Evolutionary conservation across 805 yeast species (phyloP).

Genomic region (Candida jianshihensis): DNA sequence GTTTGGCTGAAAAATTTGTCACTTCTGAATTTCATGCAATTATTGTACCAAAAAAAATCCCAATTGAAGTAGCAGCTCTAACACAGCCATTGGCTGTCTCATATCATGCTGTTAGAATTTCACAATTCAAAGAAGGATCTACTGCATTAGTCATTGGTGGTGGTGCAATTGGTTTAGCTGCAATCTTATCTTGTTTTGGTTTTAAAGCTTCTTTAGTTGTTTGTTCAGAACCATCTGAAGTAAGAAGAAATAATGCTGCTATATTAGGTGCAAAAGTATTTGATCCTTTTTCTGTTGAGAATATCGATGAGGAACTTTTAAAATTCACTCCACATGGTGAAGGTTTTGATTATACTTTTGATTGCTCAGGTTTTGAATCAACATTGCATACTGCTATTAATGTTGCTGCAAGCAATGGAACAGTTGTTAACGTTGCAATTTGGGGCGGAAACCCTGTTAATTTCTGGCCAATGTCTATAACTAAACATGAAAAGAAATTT

Average conservation of each 20-base stretch:
- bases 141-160: slow-evolving; percentile 45
- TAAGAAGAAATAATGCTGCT: slow-evolving; percentile 42
- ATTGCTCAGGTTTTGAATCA: slow-evolving; percentile 47
- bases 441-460: slow-evolving; percentile 48
- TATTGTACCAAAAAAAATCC: slow-evolving; percentile 34
- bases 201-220: slow-evolving; percentile 36
- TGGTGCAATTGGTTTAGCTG: slow-evolving; percentile 49
- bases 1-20: slow-evolving; percentile 43
- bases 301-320: slow-evolving; percentile 31
- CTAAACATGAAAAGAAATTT: slow-evolving; percentile 46
- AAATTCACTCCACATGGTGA: slow-evolving; percentile 32
- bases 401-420: slow-evolving; percentile 46
- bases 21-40: slow-evolving; percentile 33
- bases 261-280: slow-evolving; percentile 40
- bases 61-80: slow-evolving; percentile 42
- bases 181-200: slow-evolving; percentile 44
- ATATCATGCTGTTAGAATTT: slow-evolving; percentile 47
- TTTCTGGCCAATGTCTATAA: slow-evolving; percentile 48
- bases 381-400: slow-evolving; percentile 46
- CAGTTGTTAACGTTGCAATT: slow-evolving; percentile 57
- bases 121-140: slow-evolving; percentile 34
- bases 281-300: slow-evolving; percentile 37
- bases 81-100: slow-evolving; percentile 54
- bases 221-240: slow-evolving; percentile 43
- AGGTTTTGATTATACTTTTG: slow-evolving; percentile 46